Conservation (phyloP, 2,329 filamentous ascomycete genomes). For the Penicillium sp. region DNA sequence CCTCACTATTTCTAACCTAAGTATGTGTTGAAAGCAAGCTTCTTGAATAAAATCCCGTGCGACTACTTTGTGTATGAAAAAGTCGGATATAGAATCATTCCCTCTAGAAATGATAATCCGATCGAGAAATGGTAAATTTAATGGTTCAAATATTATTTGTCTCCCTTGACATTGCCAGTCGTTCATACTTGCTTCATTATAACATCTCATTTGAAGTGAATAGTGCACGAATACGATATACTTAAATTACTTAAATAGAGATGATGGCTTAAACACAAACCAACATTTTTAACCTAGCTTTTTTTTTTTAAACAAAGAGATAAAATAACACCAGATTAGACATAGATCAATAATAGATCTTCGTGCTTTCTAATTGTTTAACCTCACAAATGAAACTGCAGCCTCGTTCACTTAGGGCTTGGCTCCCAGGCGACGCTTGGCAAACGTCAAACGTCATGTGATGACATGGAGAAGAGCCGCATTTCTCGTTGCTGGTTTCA, state of each 20-base stretch:
- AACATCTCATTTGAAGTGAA: neutral
- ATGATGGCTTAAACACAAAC: neutral
- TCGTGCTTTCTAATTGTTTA: neutral
- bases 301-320: neutral
- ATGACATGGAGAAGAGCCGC: constrained; percentile 16
- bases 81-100: neutral
- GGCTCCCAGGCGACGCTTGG: constrained; percentile 13
- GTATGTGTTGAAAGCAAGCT: neutral
- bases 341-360: neutral
- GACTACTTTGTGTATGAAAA: neutral
- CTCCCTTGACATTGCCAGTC: neutral
- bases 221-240: neutral
- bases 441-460: constrained; percentile 23
- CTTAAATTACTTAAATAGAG: neutral
- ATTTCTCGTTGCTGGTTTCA: constrained; percentile 17
- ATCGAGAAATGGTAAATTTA: neutral
- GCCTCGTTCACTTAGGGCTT: constrained; percentile 6
- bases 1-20: neutral
- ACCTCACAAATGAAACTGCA: neutral
- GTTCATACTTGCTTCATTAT: neutral
- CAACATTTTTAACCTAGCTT: too few species aligned
- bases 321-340: too few species aligned
- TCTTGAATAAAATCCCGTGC: neutral
- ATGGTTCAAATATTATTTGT: neutral
- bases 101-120: neutral